Evolutionary conservation across 1,284 basidiomycete genomes (phyloP).

Genomic region (Trametes versicolor): DNA sequence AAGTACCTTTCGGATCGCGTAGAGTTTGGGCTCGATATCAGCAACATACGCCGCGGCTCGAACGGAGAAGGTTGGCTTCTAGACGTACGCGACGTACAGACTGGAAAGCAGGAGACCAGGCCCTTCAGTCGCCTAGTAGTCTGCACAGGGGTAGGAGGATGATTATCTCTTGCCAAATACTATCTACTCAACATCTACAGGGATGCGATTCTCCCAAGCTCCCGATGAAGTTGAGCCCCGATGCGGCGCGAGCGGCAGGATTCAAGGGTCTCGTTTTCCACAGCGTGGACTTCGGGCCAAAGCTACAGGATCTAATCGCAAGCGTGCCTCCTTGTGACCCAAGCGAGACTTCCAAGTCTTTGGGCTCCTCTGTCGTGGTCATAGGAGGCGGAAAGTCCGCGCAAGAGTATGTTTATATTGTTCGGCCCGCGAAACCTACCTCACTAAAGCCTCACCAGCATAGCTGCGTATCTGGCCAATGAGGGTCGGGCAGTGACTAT

Average conservation of each 20-base stretch:
- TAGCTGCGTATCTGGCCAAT: slow-evolving; percentile 57
- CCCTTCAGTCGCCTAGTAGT: slow-evolving; percentile 59
- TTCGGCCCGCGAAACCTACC: too few relatives aligned
- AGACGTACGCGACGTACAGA: slow-evolving; percentile 46
- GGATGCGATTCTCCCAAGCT: slow-evolving; percentile 60
- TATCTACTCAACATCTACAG: slow-evolving; percentile 42
- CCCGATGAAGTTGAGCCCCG: slow-evolving; percentile 49
- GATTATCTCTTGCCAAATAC: not conserved
- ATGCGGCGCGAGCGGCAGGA: slow-evolving; percentile 45
- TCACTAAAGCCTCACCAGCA: slow-evolving; percentile 42
- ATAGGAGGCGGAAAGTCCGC: slow-evolving; percentile 68
- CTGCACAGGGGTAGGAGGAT: slow-evolving; percentile 61
- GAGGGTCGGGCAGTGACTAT: slow-evolving; percentile 56
- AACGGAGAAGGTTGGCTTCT: slow-evolving; percentile 49
- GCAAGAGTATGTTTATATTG: slow-evolving; percentile 50
- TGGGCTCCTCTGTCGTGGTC: slow-evolving; percentile 49
- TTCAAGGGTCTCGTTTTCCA: slow-evolving; percentile 62
- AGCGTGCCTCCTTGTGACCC: slow-evolving; percentile 33
- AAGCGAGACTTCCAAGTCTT: slow-evolving; percentile 20
- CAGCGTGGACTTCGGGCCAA: slow-evolving; percentile 54
- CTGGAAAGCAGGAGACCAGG: slow-evolving; percentile 41
- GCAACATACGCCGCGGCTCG: slow-evolving; percentile 48
- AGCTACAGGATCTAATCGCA: slow-evolving; percentile 52
- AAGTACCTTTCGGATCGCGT: slow-evolving; percentile 57
- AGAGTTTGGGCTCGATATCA: slow-evolving; percentile 55